Conservation (phyloP, 345 rosid species). For the Pistacia vera region DNA sequence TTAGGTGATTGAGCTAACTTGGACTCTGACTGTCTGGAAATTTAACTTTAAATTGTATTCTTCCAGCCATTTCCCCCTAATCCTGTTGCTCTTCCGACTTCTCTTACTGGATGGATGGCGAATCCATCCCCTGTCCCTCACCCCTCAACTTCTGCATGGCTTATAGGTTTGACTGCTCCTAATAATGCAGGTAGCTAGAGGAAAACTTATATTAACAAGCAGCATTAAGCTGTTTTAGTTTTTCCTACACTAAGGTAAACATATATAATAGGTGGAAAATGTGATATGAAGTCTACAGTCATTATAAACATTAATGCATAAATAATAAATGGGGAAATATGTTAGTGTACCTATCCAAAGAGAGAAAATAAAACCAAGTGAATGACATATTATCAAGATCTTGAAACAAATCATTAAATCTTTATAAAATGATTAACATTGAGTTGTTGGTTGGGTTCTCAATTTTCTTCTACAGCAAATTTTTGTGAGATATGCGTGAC, state of each 20-base stretch:
- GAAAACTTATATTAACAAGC: background rate
- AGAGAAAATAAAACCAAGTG: background rate
- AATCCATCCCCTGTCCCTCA: slow-evolving; percentile 67
- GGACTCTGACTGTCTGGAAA: slow-evolving; percentile 12
- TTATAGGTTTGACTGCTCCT: slow-evolving; percentile 59
- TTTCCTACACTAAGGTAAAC: background rate
- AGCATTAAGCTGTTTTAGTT: background rate
- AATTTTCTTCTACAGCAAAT: background rate
- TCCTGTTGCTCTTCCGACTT: slow-evolving; percentile 61
- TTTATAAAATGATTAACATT: background rate
- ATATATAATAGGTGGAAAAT: background rate
- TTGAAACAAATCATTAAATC: background rate
- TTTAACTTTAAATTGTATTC: slow-evolving; percentile 23
- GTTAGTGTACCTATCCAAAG: background rate
- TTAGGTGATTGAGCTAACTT: background rate
- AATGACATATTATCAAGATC: background rate
- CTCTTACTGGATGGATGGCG: slow-evolving; percentile 87
- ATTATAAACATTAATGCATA: background rate
- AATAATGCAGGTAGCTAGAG: slow-evolving; percentile 58
- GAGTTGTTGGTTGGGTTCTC: background rate
- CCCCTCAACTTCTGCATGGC: slow-evolving; percentile 69
- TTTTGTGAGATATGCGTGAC: background rate
- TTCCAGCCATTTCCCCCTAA: slow-evolving; percentile 73
- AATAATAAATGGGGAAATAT: background rate
- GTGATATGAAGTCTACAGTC: slow-evolving; percentile 3